Evolutionary conservation across 768 basidiomycete genomes (phyloP).

Genomic region (Lentinus tigrinus): DNA sequence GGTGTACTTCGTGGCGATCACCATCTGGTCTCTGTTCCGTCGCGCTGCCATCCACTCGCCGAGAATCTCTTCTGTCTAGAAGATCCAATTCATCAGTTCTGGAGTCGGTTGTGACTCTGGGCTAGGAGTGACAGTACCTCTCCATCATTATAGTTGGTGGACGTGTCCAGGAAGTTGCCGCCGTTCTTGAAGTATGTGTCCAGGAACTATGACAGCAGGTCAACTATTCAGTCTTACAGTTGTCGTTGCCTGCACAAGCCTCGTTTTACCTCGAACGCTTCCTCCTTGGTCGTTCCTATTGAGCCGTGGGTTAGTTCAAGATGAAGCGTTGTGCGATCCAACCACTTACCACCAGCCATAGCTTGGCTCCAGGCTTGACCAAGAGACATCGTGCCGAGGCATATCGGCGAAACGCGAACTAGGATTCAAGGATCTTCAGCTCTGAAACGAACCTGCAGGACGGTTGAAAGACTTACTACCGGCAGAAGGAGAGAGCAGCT

Average conservation of each 20-base stretch:
- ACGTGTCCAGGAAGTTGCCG: conserved; percentile 49
- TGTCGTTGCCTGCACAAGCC: no score
- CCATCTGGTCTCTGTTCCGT: conserved; percentile 37
- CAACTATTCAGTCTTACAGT: conserved; percentile 27
- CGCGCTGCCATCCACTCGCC: conserved; percentile 41
- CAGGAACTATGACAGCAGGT: conserved; percentile 39
- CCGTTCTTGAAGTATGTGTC: conserved; percentile 44
- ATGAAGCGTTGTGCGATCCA: neutral
- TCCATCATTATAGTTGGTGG: conserved; percentile 29
- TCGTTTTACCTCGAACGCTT: conserved; percentile 2
- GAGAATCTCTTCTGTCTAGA: conserved; percentile 30
- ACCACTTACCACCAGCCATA: neutral
- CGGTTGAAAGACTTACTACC: neutral
- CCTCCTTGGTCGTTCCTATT: neutral
- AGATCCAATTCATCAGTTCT: conserved; percentile 15
- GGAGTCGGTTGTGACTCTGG: no score
- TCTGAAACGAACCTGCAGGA: neutral
- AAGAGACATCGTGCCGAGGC: conserved; percentile 2
- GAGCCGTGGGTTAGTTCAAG: neutral
- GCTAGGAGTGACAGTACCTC: neutral
- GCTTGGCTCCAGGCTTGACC: neutral
- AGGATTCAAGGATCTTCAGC: no score
- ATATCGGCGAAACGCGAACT: conserved; percentile 9
- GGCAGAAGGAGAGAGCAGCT: conserved; percentile 3
- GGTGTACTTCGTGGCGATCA: conserved; percentile 31